Evolutionary conservation across 2,329 filamentous ascomycete genomes (phyloP).

Genomic region (Alternaria triticimaculans): DNA sequence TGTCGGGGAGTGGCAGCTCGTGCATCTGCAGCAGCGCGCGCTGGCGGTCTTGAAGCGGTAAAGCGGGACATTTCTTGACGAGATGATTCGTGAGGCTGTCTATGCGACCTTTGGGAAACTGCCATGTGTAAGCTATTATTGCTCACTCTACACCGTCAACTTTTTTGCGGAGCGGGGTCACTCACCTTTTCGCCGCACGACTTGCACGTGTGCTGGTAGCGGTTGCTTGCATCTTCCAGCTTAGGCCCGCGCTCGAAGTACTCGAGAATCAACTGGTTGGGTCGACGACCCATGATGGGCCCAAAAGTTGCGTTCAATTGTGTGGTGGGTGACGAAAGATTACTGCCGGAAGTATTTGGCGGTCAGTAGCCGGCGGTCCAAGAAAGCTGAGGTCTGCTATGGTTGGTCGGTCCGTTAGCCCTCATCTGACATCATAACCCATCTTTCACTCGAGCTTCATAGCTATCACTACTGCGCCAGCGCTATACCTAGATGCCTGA

Average conservation of each 20-base stretch:
- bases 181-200: conserved; percentile 75
- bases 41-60: conserved; percentile 76
- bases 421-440: neutral
- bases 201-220: conserved; percentile 91
- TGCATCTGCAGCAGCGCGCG: conserved; percentile 76
- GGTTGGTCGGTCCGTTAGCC: neutral
- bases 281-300: conserved; percentile 75
- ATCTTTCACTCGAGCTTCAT: neutral
- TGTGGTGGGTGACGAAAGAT: conserved; percentile 13
- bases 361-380: conserved; percentile 12
- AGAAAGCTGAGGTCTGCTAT: neutral
- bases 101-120: conserved; percentile 85
- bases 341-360: conserved; percentile 16
- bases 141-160: conserved; percentile 7
- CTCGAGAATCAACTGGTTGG: conserved; percentile 83
- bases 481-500: neutral
- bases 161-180: conserved; percentile 23
- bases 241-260: conserved; percentile 89
- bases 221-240: conserved; percentile 86
- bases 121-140: conserved; percentile 28
- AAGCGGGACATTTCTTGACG: conserved; percentile 83
- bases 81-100: conserved; percentile 83
- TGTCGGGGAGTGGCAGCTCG: conserved; percentile 63
- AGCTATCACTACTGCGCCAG: neutral
- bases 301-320: conserved; percentile 7